A percentile compares a stretch with the other conserved stretches of the same genome.
Evolutionary conservation across 2,329 filamentous ascomycete genomes (phyloP).

Genomic region (Botrytis elliptica): DNA sequence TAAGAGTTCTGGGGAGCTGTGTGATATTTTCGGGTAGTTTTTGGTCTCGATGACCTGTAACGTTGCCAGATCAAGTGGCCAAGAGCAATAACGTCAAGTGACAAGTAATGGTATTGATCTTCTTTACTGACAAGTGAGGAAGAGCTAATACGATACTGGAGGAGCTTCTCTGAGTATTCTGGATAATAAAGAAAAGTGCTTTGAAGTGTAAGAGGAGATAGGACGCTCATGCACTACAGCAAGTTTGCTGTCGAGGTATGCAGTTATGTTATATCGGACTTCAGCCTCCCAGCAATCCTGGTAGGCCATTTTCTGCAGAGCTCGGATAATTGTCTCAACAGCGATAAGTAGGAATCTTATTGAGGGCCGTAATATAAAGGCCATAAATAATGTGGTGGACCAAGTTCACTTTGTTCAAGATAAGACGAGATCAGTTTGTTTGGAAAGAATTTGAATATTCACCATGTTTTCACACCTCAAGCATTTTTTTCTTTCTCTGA

Average conservation of each 20-base stretch:
- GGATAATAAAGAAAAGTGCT: neutral
- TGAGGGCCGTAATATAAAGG: neutral
- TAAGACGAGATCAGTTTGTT: neutral
- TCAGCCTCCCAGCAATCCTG: neutral
- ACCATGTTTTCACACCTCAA: neutral
- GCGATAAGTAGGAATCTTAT: too few relatives aligned
- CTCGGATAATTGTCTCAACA: neutral
- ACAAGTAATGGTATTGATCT: neutral
- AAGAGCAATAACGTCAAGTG: neutral
- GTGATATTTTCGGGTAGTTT: too few relatives aligned
- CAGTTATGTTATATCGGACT: neutral
- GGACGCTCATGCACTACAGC: neutral
- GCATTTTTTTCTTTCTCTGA: neutral
- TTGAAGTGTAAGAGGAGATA: neutral
- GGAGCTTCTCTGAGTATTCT: neutral
- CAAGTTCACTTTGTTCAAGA: neutral
- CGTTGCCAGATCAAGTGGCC: neutral
- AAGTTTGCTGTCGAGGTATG: neutral
- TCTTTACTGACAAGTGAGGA: neutral
- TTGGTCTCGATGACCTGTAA: neutral
- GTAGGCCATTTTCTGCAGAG: neutral
- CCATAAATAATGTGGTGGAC: neutral
- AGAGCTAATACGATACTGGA: too few relatives aligned
- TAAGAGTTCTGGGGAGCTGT: too few relatives aligned
- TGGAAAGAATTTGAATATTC: neutral